Evolutionary conservation across 1,284 basidiomycete species (phyloP), one percentile per base, ranked within the genome.

Genomic region (Ganoderma sinense): DNA sequence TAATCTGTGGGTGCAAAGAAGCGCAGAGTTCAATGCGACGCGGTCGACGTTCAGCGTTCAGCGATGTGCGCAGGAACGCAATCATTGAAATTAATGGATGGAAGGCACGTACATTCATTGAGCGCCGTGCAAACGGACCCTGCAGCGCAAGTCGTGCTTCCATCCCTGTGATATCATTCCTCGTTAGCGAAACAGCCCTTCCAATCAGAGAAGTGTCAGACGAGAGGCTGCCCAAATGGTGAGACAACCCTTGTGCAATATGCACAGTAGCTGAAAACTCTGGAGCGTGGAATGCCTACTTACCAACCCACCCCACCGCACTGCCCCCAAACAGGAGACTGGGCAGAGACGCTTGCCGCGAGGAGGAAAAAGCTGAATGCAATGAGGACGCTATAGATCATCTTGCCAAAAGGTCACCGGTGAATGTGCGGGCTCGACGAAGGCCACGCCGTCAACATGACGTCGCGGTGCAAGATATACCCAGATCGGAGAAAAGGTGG

Each of bases 291-390:
- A 26, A 40, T 26, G 41, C 61, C 48, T 20, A 76, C 78, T 74
- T 67, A 86, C 86, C 86, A 87, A 65, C 82, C 83, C 67, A 80
- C 80, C 33, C 86, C 86, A 53, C 85, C 86, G 75, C 86, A 87
- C 71, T 87, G 86, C 29, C 82, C 83, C 80, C 81, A 87, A 18
- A 82, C 83, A 62, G 78, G 73, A 18, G 84, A 79, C 72, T 87
- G 85, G 7, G 84, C 84, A 26, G 65, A 67, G 62, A 64, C 69
- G 4, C 64, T 68, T 40, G 48, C 67, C 41, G 66, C 69, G 60
- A 74, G 63, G 55, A 66, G 51, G 48, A 67, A 64, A 29, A 67
- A 62, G 62, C 69, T 58, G 60, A 69, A 68, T 11, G 68, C 67
- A 36, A 76, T 45, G 33, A 71, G 64, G 43, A 66, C 55, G 55